phyloP scores from a whole-genome alignment of 129 eudicot genomes.

The sunflower (Helianthus annuus) region HanXRQr2.0-SUNRISE NC_035442.2:59548393-59548892 shows the following conservation, averaged over 20 bases:
- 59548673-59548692: slow-evolving; percentile 82
- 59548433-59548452: too few species aligned
- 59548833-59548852: too few species aligned
- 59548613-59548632: slow-evolving; percentile 55
- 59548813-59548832: too few species aligned
- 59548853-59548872: too few species aligned
- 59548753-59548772: slow-evolving; percentile 88
- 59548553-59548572: slow-evolving; percentile 16
- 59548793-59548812: too few species aligned
- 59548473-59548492: too few species aligned
- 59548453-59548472: too few species aligned
- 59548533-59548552: slow-evolving; percentile 64
- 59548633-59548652: slow-evolving; percentile 77
- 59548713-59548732: slow-evolving; percentile 77
- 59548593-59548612: slow-evolving; percentile 42
- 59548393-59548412: too few species aligned
- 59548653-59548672: slow-evolving; percentile 85
- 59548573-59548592: slow-evolving; percentile 29
- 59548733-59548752: slow-evolving; percentile 77
- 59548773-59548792: slow-evolving; percentile 35
- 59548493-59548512: slow-evolving; percentile 75
- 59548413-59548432: too few species aligned
- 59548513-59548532: slow-evolving; percentile 79
- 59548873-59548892: too few species aligned
- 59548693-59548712: slow-evolving; percentile 60